Base-by-base conservation (phyloP, 768 basidiomycete species). In the Boletus fagicola region DNA sequence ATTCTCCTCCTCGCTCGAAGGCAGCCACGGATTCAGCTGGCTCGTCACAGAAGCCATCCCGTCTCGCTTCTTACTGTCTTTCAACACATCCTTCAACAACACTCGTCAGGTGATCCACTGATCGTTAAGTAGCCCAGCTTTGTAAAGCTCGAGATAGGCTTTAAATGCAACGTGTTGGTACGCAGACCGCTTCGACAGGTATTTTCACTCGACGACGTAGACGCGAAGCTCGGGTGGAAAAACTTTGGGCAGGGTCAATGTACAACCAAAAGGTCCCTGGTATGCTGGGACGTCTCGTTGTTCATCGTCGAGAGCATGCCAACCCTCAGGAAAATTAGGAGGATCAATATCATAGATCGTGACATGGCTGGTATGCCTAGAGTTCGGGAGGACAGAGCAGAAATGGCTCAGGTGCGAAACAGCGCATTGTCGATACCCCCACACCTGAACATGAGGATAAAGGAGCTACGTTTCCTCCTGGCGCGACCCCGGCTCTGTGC, bases 401-500 rank as follows among this genome's bases (percentile, higher is more conserved):
- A 90, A 92, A 63, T 90, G 85, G 40, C 81, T 76, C 20, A 94
- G 73, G 62, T 91, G 88, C 1, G 83, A 76, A 15, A 88, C 78
- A 0, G 88, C 85, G 26, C 69, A 40, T 75, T 69, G 24, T 79
- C 75, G 3, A 65, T 65, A 2, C 74, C 72, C 31, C 76, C 79
- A 31, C 76, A 66, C 43, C 80, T 77, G 57, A 89, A 84, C 85
- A 94, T 82, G 50, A 94, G 72, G 18, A 88, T 81, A 67, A 88
- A 92, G 0, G 85, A 85, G 59, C 90, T 92, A 35, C 78, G 73
- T 65, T 83, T 72, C 49, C 81, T 77, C 18, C 92, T 73, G 4
- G 92, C 92, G 26, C 92, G 76, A 1, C 92, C 92, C 40, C 91
- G 76, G 61, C 89, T 90, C 71, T 94, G 92, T 1, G 85, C 82